Base-by-base conservation (phyloP, 345 rosid genomes). In the Euphorbia lathyris region DNA sequence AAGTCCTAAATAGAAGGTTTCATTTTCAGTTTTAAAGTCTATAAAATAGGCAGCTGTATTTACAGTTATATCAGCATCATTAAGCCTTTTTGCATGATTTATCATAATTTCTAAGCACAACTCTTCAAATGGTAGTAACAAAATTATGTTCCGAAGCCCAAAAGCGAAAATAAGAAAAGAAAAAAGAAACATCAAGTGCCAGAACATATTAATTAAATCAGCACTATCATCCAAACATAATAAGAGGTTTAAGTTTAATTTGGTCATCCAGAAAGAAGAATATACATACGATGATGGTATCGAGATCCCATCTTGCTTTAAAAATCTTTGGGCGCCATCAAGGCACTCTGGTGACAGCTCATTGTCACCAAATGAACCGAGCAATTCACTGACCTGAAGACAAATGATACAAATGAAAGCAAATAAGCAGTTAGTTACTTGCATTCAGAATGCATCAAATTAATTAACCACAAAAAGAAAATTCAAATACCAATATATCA, bases 341-440 rank as follows among this genome's bases (percentile, higher is more conserved):
- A 95, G 96, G 79, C 99, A 92, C 74, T 95, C 98, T 14, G 99
- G 99, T 75, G 99, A 95, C 59, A 95, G 88, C 85, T 95, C 98
- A 84, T 95, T 95, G 83, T 95, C 99, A 58, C 99, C 99, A 79
- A 95, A 90, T 77, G 99, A 92, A 63, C 99, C 99, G 43, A 95
- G 82, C 80, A 95, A 77, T 70, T 95, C 98, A 67, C 98, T 95
- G 52, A 95, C 98, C 98, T 95, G 70, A 52, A 80, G 30, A 73
- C 43, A 73, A 85, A 67, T 55, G 69, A 38, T 34, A 60, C 29
- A 65, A 76, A 66, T 9, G 32, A 50, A 76, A 79, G 32, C 57
- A 32, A 57, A 75, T 29, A 38, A 75, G 71, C 52, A 62, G 42
- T 22, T 58, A 72, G 72, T 30, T 14, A 52, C 48, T 29, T 20